Evolutionary conservation across 306 rosid genomes (phyloP), one percentile per base, ranked within the genome.

Genomic region (Malus sieversii): DNA sequence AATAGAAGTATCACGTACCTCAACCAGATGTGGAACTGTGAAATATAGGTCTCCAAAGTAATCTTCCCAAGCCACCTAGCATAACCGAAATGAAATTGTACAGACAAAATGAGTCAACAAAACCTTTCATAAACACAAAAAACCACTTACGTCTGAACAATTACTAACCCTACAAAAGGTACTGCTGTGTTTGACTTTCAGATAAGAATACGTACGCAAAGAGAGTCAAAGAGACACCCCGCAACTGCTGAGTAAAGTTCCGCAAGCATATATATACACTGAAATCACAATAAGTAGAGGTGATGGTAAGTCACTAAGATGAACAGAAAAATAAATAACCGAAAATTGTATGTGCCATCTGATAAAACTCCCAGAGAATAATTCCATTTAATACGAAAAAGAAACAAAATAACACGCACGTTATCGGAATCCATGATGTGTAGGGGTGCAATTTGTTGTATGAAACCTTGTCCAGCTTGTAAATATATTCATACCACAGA

Each of bases 11-110:
- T 3, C 70, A 81, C 89, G 68, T 75, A 96, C 99, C 99, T 96
- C 93, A 96, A 86, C 99, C 99, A 96, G 80, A 96, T 96, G 79
- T 96, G 99, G 85, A 96, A 92, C 83, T 96, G 99, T 79, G 99
- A 92, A 88, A 96, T 96, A 84, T 96, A 92, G 32, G 99, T 92
- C 89, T 96, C 99, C 83, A 96, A 85, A 71, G 99, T 96, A 78
- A 96, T 80, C 91, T 96, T 96, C 80, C 99, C 99, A 79, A 96
- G 99, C 97, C 97, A 96, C 80, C 98, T 96, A 87, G 76, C 80
- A 79, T 81, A 30, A 35, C 73, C 81, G 4, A 67, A 64, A 72
- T 25, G 61, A 68, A 75, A 61, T 68, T 63, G 35, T 60, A 67
- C 46, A 67, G 35, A 66, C 53, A 33, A 75, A 80, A 80, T 67